Base-by-base conservation (phyloP, 2,329 filamentous ascomycete species). In the Beauveria pseudobassiana region DNA sequence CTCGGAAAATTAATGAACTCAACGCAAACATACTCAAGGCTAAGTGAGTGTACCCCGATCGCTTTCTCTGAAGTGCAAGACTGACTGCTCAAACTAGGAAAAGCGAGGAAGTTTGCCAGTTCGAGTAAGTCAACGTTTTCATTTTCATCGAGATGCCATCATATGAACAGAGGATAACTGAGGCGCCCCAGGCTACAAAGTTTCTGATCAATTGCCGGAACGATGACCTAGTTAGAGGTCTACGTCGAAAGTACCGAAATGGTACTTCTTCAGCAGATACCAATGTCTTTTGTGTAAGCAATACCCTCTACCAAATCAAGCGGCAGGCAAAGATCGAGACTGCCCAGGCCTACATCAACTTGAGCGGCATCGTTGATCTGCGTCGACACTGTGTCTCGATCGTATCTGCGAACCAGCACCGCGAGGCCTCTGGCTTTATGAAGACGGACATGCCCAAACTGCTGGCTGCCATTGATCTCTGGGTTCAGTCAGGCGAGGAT, bases 261-360 rank as follows among this genome's bases (percentile, higher is more conserved):
- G 16, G 62, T 66, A 9, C 62, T 73, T 1, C 64, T 66, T 0
- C 66, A 52, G 7, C 65, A 64, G 26, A 46, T 63, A 2, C 63
- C 77, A 34, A 65, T 3, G 71, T 78, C 5, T 80, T 80, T 63
- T 80, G 78, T 55, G 73, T 77, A 10, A 78, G 78, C 66, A 81
- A 80, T 63, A 69, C 57, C 1, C 62, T 73, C 3, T 81, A 81
- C 66, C 75, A 75, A 75, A 64, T 73, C 0, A 43, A 75, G 26
- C 72, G 78, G 3, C 26, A 68, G 0, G 45, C 61, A 3, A 64
- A 71, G 1, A 68, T 49, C 18, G 63, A 65, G 5, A 59, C 49
- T 5, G 68, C 74, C 3, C 62, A 69, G 22, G 72, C 71, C 0
- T 68, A 68, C n/a, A 72, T 81, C 2, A 20, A 67, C 0, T 66